These are phyloP conservation scores for Seiridium cupressi DNA, from an alignment of 2,329 filamentous ascomycete species.

Conservation along the genomic window DNA sequence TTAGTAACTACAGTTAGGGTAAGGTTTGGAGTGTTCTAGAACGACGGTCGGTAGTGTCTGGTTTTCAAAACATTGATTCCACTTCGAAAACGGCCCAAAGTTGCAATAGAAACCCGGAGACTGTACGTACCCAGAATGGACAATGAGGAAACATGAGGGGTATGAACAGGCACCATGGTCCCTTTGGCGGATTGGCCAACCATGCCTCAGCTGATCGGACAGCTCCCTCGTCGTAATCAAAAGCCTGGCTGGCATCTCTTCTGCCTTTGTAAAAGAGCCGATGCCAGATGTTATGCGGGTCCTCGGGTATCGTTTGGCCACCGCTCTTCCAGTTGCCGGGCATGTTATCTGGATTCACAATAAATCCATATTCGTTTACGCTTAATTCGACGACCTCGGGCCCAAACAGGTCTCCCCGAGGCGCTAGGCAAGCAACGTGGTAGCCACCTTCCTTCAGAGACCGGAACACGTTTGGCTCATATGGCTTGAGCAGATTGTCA, in stretches of 20 bases:
- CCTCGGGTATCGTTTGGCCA: slow-evolving; percentile 7
- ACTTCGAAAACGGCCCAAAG: no score
- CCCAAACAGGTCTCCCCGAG: slow-evolving; percentile 40
- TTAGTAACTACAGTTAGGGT: no score
- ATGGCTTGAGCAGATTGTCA: slow-evolving; percentile 45
- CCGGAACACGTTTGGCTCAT: slow-evolving; percentile 46
- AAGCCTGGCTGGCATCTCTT: slow-evolving; percentile 30
- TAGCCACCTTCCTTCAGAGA: slow-evolving; percentile 42
- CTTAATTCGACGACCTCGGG: slow-evolving; percentile 41
- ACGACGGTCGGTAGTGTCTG: no score
- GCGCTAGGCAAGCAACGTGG: slow-evolving; percentile 43
- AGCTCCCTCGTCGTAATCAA: slow-evolving; percentile 44
- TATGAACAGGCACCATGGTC: slow-evolving; percentile 42
- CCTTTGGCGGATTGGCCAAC: slow-evolving; percentile 38
- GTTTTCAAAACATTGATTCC: no score
- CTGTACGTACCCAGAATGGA: slow-evolving; percentile 28
- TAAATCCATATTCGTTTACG: slow-evolving; percentile 42
- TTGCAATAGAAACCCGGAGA: no score
- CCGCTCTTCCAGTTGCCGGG: slow-evolving; percentile 20
- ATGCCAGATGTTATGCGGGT: slow-evolving; percentile 34
- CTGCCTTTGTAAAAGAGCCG: slow-evolving; percentile 40
- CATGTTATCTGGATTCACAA: slow-evolving; percentile 33
- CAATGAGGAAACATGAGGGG: slow-evolving; percentile 43
- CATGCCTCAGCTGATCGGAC: slow-evolving; percentile 39
- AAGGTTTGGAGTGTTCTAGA: no score